These are phyloP conservation scores for Sporodiniella umbellata DNA, from an alignment of 371 early-diverging fungal species.

Conservation along the genomic window DNA sequence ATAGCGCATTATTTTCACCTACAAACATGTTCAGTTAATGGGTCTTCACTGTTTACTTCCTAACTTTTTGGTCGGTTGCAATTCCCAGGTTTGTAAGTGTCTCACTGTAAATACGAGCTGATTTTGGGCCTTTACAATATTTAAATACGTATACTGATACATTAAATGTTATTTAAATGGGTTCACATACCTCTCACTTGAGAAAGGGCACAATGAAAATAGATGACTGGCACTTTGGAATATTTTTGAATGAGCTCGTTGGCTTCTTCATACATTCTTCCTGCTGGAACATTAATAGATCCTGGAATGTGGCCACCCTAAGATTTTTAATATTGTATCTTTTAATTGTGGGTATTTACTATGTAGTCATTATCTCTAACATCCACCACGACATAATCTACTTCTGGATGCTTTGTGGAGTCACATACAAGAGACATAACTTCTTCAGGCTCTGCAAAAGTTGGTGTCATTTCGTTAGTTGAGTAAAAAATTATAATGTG, in stretches of 20 bases:
- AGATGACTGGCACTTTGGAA: conserved; percentile 58
- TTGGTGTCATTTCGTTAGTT: conserved; percentile 9
- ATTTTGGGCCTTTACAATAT: conserved; percentile 64
- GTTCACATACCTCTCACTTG: conserved; percentile 60
- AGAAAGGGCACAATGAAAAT: conserved; percentile 86
- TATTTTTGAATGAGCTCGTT: conserved; percentile 49
- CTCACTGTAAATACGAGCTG: conserved; percentile 72
- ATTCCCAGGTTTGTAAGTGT: conserved; percentile 38
- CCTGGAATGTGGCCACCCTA: conserved; percentile 85
- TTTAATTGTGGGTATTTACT: conserved; percentile 26
- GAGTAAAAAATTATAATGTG: background rate
- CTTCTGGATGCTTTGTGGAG: conserved; percentile 44
- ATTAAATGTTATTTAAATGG: background rate
- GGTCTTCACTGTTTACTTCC: conserved; percentile 6
- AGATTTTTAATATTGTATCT: background rate
- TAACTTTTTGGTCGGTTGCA: conserved; percentile 25
- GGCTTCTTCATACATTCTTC: conserved; percentile 49
- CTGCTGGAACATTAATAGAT: conserved; percentile 73
- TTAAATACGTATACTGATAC: background rate
- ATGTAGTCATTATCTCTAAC: conserved; percentile 76
- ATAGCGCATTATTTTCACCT: conserved; percentile 66
- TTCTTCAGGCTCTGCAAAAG: conserved; percentile 57
- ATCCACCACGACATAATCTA: conserved; percentile 79
- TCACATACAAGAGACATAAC: conserved; percentile 58
- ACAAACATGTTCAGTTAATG: conserved; percentile 16